phyloP scores from a whole-genome alignment of 768 basidiomycete species.

The Butyriboletus loyo region DNA sequence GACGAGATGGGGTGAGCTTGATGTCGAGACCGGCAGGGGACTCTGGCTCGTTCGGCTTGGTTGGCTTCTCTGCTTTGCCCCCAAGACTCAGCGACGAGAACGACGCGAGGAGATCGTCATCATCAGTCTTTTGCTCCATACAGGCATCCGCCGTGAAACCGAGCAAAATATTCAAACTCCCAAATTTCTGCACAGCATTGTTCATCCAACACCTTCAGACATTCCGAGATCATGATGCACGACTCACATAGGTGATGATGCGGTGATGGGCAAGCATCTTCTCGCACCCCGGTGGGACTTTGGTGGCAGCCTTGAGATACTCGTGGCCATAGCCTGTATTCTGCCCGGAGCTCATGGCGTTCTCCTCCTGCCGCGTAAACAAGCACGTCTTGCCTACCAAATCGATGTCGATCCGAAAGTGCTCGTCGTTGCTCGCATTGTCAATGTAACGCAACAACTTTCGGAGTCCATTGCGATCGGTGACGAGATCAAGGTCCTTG shows the following conservation, averaged over 20 bases:
- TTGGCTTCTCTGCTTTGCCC: background rate
- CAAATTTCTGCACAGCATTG: constrained; percentile 44
- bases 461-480: constrained; percentile 64
- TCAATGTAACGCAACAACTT: constrained; percentile 57
- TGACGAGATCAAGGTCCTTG: constrained; percentile 44
- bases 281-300: constrained; percentile 46
- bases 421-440: constrained; percentile 16
- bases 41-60: background rate
- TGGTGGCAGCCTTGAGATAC: constrained; percentile 59
- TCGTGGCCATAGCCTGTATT: constrained; percentile 52
- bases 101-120: constrained; percentile 26
- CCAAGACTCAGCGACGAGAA: constrained; percentile 25
- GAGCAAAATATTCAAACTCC: constrained; percentile 55
- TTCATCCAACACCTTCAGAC: background rate
- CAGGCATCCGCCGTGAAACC: constrained; percentile 55
- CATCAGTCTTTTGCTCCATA: constrained; percentile 14
- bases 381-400: constrained; percentile 59
- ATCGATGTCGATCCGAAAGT: constrained; percentile 72
- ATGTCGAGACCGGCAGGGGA: constrained; percentile 15
- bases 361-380: constrained; percentile 55
- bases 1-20: constrained; percentile 22
- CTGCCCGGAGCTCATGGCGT: constrained; percentile 9
- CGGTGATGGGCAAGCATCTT: constrained; percentile 57
- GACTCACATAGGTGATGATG: constrained; percentile 58
- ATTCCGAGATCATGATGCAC: background rate